Percentiles rank a stretch among this genome's conserved stretches.
Conservation (phyloP, 192 early-diverging fungal species). For the Backusella mclennaniae region DNA sequence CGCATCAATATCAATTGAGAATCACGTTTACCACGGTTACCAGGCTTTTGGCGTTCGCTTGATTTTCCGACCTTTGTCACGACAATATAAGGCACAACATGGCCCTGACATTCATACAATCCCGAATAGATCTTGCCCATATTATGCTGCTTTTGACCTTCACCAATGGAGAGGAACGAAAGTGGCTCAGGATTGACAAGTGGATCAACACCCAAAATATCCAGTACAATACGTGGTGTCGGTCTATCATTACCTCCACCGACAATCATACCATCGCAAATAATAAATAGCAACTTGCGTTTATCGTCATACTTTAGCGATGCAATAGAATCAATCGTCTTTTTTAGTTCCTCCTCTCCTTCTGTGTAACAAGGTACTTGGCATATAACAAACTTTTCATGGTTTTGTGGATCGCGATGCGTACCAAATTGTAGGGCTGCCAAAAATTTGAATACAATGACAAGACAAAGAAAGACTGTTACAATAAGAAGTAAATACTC, state of each 20-base stretch:
- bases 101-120: constrained; percentile 73
- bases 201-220: constrained; percentile 60
- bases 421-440: constrained; percentile 68
- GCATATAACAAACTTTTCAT: constrained; percentile 75
- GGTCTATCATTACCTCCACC: constrained; percentile 80
- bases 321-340: constrained; percentile 75
- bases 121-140: constrained; percentile 80
- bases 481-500: constrained; percentile 82
- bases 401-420: constrained; percentile 55
- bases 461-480: constrained; percentile 80
- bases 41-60: constrained; percentile 63
- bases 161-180: constrained; percentile 69
- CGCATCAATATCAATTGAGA: constrained; percentile 85
- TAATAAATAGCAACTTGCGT: constrained; percentile 74
- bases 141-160: constrained; percentile 74
- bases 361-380: constrained; percentile 85
- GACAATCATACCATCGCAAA: constrained; percentile 79
- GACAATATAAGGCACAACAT: constrained; percentile 73
- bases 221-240: constrained; percentile 77
- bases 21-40: constrained; percentile 86
- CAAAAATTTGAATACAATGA: constrained; percentile 78
- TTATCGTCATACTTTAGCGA: constrained; percentile 75
- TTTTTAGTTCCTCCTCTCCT: constrained; percentile 67
- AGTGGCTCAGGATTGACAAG: constrained; percentile 58
- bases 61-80: constrained; percentile 77